Conservation (phyloP, 1,284 basidiomycete species). For the Moesziomyces aphidis region DNA sequence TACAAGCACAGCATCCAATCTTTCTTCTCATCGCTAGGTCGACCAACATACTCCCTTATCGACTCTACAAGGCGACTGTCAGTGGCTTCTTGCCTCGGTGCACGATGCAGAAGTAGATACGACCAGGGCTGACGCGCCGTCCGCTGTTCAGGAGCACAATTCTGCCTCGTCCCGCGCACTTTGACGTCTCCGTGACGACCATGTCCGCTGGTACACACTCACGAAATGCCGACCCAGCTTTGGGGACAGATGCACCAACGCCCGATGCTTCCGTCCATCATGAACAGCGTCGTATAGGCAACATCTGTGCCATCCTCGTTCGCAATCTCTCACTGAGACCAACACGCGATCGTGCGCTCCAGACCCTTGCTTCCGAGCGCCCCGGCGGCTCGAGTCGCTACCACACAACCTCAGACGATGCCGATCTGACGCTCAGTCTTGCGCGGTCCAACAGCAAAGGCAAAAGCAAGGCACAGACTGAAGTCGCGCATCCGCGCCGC, state of each 20-base stretch:
- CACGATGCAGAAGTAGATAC: background rate
- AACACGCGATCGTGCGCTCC: constrained; percentile 37
- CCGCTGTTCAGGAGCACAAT: background rate
- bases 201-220: constrained; percentile 10
- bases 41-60: background rate
- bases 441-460: constrained; percentile 36
- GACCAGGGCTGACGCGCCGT: no score
- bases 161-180: background rate
- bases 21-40: background rate
- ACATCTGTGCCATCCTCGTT: constrained; percentile 38
- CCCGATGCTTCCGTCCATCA: constrained; percentile 4
- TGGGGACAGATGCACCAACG: background rate
- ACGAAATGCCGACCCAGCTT: background rate
- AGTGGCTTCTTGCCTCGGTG: background rate
- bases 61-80: no score
- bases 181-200: background rate
- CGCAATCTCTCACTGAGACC: constrained; percentile 44
- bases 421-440: constrained; percentile 40
- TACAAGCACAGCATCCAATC: background rate
- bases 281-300: constrained; percentile 35
- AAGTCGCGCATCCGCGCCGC: constrained; percentile 1
- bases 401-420: constrained; percentile 43
- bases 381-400: constrained; percentile 26
- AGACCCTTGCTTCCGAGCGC: constrained; percentile 35
- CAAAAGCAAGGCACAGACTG: constrained; percentile 24